Percentiles rank a stretch among this genome's conserved stretches.
Evolutionary conservation across 2,329 filamentous ascomycete genomes (phyloP).

Genomic region (Cercospora sp.): DNA sequence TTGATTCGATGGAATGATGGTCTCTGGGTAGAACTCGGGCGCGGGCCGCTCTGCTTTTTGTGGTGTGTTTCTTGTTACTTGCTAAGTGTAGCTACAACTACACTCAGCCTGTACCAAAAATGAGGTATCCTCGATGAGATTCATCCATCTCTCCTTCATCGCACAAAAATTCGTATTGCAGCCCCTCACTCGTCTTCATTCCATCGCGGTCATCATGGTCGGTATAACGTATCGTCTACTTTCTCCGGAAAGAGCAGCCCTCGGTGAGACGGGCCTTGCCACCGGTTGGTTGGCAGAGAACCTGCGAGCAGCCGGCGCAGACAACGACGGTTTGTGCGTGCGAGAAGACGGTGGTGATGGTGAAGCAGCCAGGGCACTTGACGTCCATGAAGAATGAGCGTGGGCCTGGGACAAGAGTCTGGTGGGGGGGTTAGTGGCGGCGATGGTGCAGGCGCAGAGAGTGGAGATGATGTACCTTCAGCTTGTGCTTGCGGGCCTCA

Average conservation of each 20-base stretch:
- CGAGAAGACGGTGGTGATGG: constrained; percentile 99
- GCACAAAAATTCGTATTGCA: background rate
- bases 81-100: constrained; percentile 15
- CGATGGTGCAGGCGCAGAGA: background rate
- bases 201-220: constrained; percentile 31
- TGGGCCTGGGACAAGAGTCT: constrained; percentile 80
- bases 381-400: constrained; percentile 99
- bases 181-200: constrained; percentile 14
- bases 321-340: constrained; percentile 99
- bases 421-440: constrained; percentile 13
- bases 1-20: background rate
- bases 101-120: constrained; percentile 6
- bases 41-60: constrained; percentile 2
- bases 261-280: constrained; percentile 98
- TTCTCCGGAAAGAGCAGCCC: constrained; percentile 99
- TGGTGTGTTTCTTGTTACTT: constrained; percentile 4
- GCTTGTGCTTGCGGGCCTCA: constrained; percentile 99
- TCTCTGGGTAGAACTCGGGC: constrained; percentile 3
- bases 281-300: constrained; percentile 99
- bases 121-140: constrained; percentile 6
- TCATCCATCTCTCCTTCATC: constrained; percentile 10
- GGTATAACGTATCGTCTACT: constrained; percentile 66
- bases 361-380: constrained; percentile 99
- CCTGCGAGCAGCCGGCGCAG: constrained; percentile 99
- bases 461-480: constrained; percentile 71